Percentiles rank a stretch among this genome's conserved stretches.
These are phyloP conservation scores for Trichoderma sp. DNA, from an alignment of 2,329 filamentous ascomycete genomes.

Conservation along the genomic window DNA sequence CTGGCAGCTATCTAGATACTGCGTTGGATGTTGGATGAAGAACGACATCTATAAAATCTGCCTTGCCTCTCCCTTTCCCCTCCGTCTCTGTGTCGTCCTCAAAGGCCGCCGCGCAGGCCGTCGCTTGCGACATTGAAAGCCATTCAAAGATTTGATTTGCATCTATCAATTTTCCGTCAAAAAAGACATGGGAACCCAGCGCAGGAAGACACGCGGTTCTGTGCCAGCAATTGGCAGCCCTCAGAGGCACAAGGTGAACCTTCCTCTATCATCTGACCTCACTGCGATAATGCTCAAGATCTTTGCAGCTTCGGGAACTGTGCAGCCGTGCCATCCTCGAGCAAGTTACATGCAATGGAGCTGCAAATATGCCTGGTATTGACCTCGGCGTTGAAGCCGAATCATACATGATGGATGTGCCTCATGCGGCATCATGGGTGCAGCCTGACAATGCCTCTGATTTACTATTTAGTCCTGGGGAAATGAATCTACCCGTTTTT, in stretches of 20 bases:
- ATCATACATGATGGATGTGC: background rate
- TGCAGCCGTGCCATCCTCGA: background rate
- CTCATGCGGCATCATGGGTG: background rate
- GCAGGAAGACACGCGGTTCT: background rate
- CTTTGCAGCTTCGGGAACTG: background rate
- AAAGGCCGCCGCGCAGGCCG: background rate
- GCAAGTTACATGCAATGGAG: background rate
- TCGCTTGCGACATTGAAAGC: background rate
- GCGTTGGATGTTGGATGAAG: too few relatives aligned
- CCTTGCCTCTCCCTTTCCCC: background rate
- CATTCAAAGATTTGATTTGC: rapidly evolving
- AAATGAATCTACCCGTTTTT: background rate
- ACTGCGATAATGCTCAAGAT: background rate
- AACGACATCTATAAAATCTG: background rate
- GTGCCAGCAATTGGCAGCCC: background rate
- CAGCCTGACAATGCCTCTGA: background rate
- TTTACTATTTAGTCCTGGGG: rapidly evolving
- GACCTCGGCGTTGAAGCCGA: background rate
- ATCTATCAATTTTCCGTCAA: background rate
- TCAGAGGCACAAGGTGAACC: background rate
- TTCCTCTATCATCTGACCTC: too few relatives aligned
- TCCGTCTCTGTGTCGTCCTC: background rate
- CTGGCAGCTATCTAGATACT: background rate
- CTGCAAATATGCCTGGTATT: background rate
- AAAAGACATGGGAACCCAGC: background rate